A percentile compares a stretch with the other conserved stretches of the same genome.
phyloP scores from a whole-genome alignment of 768 basidiomycete species.

The Suillus discolor region DNA sequence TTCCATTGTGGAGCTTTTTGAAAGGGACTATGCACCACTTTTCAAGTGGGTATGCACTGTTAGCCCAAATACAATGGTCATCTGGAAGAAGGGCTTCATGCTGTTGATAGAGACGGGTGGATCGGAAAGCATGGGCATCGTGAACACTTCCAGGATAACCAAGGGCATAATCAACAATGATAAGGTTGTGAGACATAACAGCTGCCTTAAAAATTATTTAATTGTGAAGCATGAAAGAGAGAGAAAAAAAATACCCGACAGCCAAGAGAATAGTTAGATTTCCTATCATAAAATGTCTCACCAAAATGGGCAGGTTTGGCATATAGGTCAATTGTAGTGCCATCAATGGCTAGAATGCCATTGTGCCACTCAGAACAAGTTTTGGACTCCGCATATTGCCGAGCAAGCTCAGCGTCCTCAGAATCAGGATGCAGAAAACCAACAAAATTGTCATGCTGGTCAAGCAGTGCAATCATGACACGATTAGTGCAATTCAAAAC shows the following conservation, averaged over 20 bases:
- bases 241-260: not conserved
- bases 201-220: not conserved
- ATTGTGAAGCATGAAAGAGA: too few relatives aligned
- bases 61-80: too few relatives aligned
- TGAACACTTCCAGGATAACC: constrained; percentile 13
- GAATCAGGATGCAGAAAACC: constrained; percentile 9
- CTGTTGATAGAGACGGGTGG: too few relatives aligned
- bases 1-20: too few relatives aligned
- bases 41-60: too few relatives aligned
- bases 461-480: constrained; percentile 16
- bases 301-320: constrained; percentile 13
- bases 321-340: constrained; percentile 26
- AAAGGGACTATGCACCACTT: too few relatives aligned
- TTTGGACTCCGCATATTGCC: constrained; percentile 35
- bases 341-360: constrained; percentile 41
- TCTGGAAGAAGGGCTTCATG: too few relatives aligned
- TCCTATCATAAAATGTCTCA: constrained; percentile 19
- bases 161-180: too few relatives aligned
- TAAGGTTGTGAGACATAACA: too few relatives aligned
- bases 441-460: constrained; percentile 15
- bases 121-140: not conserved
- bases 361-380: constrained; percentile 38
- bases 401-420: constrained; percentile 25
- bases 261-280: not conserved
- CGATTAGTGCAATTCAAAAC: constrained; percentile 18